Evolutionary conservation across 2,329 filamentous ascomycete genomes (phyloP).

Genomic region (Trichophyton simii): DNA sequence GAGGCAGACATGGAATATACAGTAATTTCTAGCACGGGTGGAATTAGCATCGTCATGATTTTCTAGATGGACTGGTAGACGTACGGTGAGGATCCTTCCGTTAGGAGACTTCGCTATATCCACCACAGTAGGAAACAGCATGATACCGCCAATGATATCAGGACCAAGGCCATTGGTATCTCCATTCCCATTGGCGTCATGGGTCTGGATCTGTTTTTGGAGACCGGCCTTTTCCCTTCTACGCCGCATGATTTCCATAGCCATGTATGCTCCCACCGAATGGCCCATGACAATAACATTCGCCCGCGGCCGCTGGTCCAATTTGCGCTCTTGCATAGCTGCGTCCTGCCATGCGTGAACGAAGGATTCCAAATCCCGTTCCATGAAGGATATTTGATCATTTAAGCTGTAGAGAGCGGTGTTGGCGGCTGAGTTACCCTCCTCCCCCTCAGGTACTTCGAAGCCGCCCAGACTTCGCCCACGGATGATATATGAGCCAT

Average conservation of each 20-base stretch:
- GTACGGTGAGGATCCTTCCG: slow-evolving; percentile 41
- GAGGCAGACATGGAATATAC: slow-evolving; percentile 27
- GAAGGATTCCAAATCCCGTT: slow-evolving; percentile 31
- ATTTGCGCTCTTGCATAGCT: not conserved
- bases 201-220: not conserved
- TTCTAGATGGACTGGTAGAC: slow-evolving; percentile 2
- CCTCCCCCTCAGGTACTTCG: slow-evolving; percentile 14
- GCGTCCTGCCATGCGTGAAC: slow-evolving; percentile 19
- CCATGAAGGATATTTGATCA: slow-evolving; percentile 40
- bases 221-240: slow-evolving; percentile 32
- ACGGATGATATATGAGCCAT: slow-evolving; percentile 18
- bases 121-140: slow-evolving; percentile 64
- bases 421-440: not conserved
- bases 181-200: not conserved
- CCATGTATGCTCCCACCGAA: slow-evolving; percentile 61
- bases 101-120: slow-evolving; percentile 53
- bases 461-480: slow-evolving; percentile 28
- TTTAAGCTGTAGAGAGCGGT: slow-evolving; percentile 28
- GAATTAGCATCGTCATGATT: not conserved
- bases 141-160: slow-evolving; percentile 41
- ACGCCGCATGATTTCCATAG: slow-evolving; percentile 53
- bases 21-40: slow-evolving; percentile 19
- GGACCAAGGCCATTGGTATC: slow-evolving; percentile 16
- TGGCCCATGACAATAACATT: slow-evolving; percentile 57
- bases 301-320: slow-evolving; percentile 10